phyloP scores from a whole-genome alignment of 202 grass and related monocot genomes.

The Hordeum pubiflorum region DNA sequence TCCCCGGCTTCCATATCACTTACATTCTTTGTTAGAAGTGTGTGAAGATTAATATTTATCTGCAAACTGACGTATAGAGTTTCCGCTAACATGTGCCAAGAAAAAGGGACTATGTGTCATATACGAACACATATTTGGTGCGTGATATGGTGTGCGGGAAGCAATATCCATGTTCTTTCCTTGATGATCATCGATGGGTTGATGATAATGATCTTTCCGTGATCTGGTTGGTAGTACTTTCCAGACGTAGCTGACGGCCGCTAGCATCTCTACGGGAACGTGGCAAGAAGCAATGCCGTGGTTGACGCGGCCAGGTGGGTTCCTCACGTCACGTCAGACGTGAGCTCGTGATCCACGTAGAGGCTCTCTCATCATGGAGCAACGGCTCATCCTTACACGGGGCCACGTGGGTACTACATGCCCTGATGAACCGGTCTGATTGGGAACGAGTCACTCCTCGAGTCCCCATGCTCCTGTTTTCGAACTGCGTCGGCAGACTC shows the following conservation, averaged over 20 bases:
- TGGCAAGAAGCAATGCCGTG: background rate
- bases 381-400: background rate
- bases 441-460: too few species aligned
- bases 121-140: background rate
- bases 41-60: too few species aligned
- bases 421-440: too few species aligned
- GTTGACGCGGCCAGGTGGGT: background rate
- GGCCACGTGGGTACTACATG: too few species aligned
- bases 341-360: constrained; percentile 5
- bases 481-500: too few species aligned
- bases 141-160: background rate
- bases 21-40: too few species aligned
- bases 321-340: background rate
- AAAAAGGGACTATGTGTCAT: too few species aligned
- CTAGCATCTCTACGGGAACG: background rate
- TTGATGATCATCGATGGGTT: background rate
- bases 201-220: background rate
- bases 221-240: background rate
- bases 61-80: too few species aligned
- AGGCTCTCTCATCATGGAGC: background rate
- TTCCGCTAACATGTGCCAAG: too few species aligned
- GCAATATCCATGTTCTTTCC: background rate
- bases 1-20: too few species aligned
- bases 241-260: constrained; percentile 1
- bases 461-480: too few species aligned